phyloP scores from a whole-genome alignment of 805 yeast genomes.

The Blastobotrys peoriensis region DNA sequence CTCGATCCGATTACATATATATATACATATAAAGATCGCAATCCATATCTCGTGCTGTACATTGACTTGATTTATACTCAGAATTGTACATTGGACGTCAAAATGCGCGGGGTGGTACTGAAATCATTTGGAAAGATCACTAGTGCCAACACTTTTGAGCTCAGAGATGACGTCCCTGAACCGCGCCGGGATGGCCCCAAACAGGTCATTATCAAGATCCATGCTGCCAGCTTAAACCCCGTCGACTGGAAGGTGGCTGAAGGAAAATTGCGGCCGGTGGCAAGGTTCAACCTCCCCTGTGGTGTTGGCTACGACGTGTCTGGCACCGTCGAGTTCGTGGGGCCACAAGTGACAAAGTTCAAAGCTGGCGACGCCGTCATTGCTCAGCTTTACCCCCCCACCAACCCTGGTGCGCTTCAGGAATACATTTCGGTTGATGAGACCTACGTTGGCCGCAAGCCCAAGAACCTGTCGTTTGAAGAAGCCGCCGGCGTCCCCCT shows the following conservation, averaged over 20 bases:
- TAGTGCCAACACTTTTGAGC: not conserved
- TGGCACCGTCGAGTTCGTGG: constrained; percentile 23
- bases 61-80: no score
- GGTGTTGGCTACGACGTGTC: constrained; percentile 23
- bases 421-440: constrained; percentile 13
- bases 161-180: not conserved
- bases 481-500: constrained; percentile 21
- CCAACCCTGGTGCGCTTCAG: constrained; percentile 17
- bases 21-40: no score
- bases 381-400: constrained; percentile 8
- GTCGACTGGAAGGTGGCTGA: constrained; percentile 18
- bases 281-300: constrained; percentile 11
- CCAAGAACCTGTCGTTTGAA: constrained; percentile 15
- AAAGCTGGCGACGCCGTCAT: constrained; percentile 21
- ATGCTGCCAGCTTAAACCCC: constrained; percentile 24
- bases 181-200: not conserved
- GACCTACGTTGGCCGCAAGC: constrained; percentile 13
- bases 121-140: not conserved
- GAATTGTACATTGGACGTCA: no score
- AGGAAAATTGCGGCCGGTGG: constrained; percentile 11
- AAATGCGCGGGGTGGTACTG: not conserved
- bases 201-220: constrained; percentile 17
- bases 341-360: constrained; percentile 16
- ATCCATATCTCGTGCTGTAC: no score
- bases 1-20: no score